Conservation (phyloP, 208 protist genomes). For the Leishmania tarentolae region DNA sequence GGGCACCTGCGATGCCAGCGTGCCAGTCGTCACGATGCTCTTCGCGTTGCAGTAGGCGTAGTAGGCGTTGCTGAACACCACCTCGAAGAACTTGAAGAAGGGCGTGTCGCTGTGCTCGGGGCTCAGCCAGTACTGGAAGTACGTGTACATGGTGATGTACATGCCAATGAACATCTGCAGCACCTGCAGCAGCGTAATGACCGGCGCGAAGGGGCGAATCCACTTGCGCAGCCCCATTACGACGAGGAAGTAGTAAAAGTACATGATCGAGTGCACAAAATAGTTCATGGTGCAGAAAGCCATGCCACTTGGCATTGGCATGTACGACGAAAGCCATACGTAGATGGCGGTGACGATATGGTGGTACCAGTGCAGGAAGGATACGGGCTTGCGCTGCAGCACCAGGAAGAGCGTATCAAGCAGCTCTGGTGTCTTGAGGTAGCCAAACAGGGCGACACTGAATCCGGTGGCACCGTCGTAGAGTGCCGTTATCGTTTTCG, state of each 20-base stretch:
- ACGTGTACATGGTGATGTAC: constrained; percentile 58
- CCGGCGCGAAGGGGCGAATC: constrained; percentile 59
- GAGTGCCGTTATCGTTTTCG: constrained; percentile 9
- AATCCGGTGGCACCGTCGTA: constrained; percentile 33
- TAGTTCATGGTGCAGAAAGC: constrained; percentile 30
- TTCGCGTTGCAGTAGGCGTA: constrained; percentile 5
- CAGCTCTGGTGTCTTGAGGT: constrained; percentile 81
- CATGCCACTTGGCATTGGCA: constrained; percentile 42
- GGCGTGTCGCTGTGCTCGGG: constrained; percentile 9
- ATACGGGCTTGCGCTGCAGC: constrained; percentile 52
- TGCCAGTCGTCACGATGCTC: constrained; percentile 38
- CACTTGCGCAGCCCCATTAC: constrained; percentile 52
- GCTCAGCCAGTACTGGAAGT: constrained; percentile 37
- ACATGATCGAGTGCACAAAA: constrained; percentile 93
- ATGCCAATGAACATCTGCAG: constrained; percentile 92
- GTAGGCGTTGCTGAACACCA: constrained; percentile 10
- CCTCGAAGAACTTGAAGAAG: constrained; percentile 21
- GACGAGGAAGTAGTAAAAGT: constrained; percentile 91
- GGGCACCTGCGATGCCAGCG: constrained; percentile 42
- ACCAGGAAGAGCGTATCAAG: constrained; percentile 78
- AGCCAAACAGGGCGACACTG: constrained; percentile 56
- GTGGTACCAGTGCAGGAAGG: constrained; percentile 23
- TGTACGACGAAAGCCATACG: constrained; percentile 82
- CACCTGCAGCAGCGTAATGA: constrained; percentile 86
- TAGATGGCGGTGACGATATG: constrained; percentile 79